Base-by-base conservation (phyloP, 192 early-diverging fungal species). In the Funneliformis mosseae region DNA sequence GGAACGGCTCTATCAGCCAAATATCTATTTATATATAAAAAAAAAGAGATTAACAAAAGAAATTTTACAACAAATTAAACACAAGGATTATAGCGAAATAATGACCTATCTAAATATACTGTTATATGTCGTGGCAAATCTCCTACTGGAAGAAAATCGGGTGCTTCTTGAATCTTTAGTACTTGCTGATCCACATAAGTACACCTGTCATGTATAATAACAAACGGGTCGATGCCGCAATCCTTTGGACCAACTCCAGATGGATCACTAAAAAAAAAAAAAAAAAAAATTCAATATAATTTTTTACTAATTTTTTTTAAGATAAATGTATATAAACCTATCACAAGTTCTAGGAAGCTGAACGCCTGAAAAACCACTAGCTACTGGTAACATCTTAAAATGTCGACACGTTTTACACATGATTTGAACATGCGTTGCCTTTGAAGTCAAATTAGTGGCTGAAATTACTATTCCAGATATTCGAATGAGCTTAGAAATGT, bases 91-190 rank as follows among this genome's bases (percentile, higher is more conserved):
- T 21, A 60, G 16, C 8, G n/a, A 45, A 60, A 39, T 23, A 50
- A 70, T 41, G 78, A 92, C 90, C 94, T 90, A 84, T 99, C 98
- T 3, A 93, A 93, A 86, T 92, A 96, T 75, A 99, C 85, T 0
- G 96, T 88, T 33, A 96, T 93, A 84, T 98, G 97, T 41, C 98
- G 93, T 48, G 98, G 98, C 48, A 99, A 88, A 84, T 99, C 98
- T 81, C 98, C 98, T 1, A 98, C 96, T 5, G 98, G 98, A 16
- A 99, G 96, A 85, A 97, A 94, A 70, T 97, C 98, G 11, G 96
- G 96, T 18, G 96, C 91, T 84, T 99, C 98, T 83, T 99, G 98
- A 73, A 99, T 89, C 85, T 99, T 99, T 76, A 99, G 88, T 8
- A 92, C 92, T 87, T 99, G 98, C 83, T 96, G 95, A 88, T 99